Evolutionary conservation across 2,329 filamentous ascomycete genomes (phyloP).

Genomic region (Xylariomycetidae sp.): DNA sequence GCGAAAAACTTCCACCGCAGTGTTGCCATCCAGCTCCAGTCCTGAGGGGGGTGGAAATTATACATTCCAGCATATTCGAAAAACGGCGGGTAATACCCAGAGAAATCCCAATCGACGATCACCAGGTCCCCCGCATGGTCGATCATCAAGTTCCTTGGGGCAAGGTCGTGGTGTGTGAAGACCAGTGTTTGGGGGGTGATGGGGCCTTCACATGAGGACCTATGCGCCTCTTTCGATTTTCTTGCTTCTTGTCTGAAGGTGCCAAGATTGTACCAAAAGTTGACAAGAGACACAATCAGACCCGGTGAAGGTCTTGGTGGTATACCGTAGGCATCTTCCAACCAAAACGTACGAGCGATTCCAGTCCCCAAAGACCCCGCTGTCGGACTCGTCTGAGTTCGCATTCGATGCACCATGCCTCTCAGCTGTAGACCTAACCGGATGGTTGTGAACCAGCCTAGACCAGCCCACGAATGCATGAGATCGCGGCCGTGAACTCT

Average conservation of each 20-base stretch:
- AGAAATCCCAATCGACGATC: constrained; percentile 2
- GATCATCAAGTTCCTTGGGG: constrained; percentile 2
- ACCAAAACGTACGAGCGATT: no score
- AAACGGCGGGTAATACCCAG: constrained; percentile 3
- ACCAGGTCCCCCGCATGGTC: constrained; percentile 2
- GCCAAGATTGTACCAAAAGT: constrained; percentile 1
- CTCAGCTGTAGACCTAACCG: no score
- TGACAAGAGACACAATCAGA: constrained; percentile 1
- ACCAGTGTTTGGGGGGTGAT: constrained; percentile 1
- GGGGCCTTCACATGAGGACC: constrained; percentile 1
- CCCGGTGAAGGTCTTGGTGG: not conserved
- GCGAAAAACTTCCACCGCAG: constrained; percentile 1
- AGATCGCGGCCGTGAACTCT: no score
- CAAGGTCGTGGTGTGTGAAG: constrained; percentile 4
- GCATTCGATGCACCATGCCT: no score
- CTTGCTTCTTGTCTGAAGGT: not conserved
- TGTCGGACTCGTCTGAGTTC: no score
- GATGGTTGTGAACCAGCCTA: no score
- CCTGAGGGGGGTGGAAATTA: not conserved
- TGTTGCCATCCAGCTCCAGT: constrained; percentile 1
- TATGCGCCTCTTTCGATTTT: constrained; percentile 2
- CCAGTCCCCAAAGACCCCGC: no score
- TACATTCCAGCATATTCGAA: constrained; percentile 4
- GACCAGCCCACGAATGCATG: no score
- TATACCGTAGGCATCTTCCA: no score